A percentile compares a stretch with the other conserved stretches of the same genome.
Conservation (phyloP, 202 grass and related monocot species). For the Dendrocalamus latiflorus region DNA sequence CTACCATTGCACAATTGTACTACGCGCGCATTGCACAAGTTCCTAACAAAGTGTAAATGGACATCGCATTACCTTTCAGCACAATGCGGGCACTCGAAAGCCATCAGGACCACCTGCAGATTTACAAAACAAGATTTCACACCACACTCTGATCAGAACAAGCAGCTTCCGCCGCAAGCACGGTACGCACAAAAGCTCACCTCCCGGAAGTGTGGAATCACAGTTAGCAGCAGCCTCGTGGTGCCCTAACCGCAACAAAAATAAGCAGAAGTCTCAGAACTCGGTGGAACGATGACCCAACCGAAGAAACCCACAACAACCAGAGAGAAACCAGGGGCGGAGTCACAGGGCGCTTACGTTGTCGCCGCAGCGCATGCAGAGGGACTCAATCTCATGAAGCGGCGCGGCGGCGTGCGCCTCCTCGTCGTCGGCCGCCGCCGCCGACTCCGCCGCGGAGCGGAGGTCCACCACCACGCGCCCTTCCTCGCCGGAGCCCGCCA, state of each 20-base stretch:
- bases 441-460: slow-evolving; percentile 49
- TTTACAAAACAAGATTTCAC: no score
- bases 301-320: neutral
- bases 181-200: no score
- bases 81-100: slow-evolving; percentile 85
- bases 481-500: slow-evolving; percentile 45
- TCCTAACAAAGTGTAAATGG: neutral
- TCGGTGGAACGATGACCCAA: neutral
- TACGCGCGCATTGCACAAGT: neutral
- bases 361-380: slow-evolving; percentile 73
- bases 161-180: no score
- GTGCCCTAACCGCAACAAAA: slow-evolving; percentile 40
- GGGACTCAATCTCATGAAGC: slow-evolving; percentile 74
- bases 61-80: slow-evolving; percentile 47
- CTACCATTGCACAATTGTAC: neutral
- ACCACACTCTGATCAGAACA: no score
- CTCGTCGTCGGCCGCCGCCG: slow-evolving; percentile 17
- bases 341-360: slow-evolving; percentile 44
- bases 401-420: slow-evolving; percentile 34
- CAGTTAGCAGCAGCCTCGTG: no score
- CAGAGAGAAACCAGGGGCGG: neutral
- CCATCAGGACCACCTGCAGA: no score
- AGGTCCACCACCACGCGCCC: slow-evolving; percentile 48
- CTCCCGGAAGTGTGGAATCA: no score
- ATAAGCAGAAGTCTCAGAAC: neutral